A percentile compares a stretch with the other conserved stretches of the same genome.
phyloP scores from a whole-genome alignment of 129 eudicot genomes.

The Tagetes patula region DNA sequence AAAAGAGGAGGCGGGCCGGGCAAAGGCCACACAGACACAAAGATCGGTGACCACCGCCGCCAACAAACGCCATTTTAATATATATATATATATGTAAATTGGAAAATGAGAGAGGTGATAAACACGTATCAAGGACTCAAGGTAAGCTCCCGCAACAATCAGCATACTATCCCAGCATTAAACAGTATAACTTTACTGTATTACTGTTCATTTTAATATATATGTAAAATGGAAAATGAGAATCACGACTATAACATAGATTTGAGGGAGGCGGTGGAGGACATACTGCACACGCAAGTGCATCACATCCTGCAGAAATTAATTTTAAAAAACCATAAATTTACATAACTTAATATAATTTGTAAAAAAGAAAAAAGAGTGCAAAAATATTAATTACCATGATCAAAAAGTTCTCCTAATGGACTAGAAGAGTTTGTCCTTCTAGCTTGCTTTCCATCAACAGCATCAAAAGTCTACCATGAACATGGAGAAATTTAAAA shows the following conservation, averaged over 20 bases:
- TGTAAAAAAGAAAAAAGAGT: not conserved
- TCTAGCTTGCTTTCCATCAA: constrained; percentile 99
- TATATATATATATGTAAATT: no score
- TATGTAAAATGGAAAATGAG: not conserved
- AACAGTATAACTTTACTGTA: no score
- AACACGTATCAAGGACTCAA: no score
- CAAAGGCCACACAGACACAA: no score
- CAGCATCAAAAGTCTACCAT: constrained; percentile 93
- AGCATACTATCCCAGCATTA: no score
- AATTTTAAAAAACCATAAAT: constrained; percentile 18
- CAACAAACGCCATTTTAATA: no score
- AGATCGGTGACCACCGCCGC: no score
- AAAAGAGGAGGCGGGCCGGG: no score
- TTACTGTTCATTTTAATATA: no score
- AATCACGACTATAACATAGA: constrained; percentile 10
- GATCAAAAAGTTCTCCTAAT: constrained; percentile 98
- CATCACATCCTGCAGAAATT: constrained; percentile 82
- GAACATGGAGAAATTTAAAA: constrained; percentile 4
- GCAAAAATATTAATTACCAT: constrained; percentile 47
- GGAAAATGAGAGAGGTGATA: no score
- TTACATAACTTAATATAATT: constrained; percentile 6
- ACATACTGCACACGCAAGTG: constrained; percentile 96
- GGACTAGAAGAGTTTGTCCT: constrained; percentile 98
- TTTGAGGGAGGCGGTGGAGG: not conserved
- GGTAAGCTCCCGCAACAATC: no score